phyloP scores from a whole-genome alignment of 2,329 filamentous ascomycete species.

The Elsinoe australis region DNA sequence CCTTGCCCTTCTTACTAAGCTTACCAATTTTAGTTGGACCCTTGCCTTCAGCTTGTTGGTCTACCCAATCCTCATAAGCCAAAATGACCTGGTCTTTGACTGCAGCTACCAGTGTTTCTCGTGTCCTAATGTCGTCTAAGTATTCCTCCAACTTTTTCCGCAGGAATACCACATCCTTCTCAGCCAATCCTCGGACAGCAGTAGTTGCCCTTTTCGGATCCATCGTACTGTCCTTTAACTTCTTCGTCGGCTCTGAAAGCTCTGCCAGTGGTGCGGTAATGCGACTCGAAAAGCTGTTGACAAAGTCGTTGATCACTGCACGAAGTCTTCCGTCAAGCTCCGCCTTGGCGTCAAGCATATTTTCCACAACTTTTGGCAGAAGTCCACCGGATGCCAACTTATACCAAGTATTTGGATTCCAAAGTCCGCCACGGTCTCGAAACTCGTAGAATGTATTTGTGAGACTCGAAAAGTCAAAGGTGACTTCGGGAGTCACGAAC shows the following conservation, averaged over 20 bases:
- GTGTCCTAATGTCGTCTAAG: conserved; percentile 56
- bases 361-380: conserved; percentile 59
- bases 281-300: conserved; percentile 47
- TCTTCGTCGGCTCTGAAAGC: conserved; percentile 20
- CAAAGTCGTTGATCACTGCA: conserved; percentile 59
- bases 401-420: conserved; percentile 57
- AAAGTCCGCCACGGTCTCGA: conserved; percentile 56
- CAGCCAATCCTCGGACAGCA: conserved; percentile 47
- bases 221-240: conserved; percentile 21
- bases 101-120: conserved; percentile 58
- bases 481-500: conserved; percentile 57
- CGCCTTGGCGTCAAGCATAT: conserved; percentile 64
- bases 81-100: conserved; percentile 57
- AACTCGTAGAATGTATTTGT: conserved; percentile 61
- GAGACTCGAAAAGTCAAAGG: conserved; percentile 58
- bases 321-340: conserved; percentile 57
- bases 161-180: conserved; percentile 51
- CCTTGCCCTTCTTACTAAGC: conserved; percentile 49
- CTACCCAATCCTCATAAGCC: conserved; percentile 58
- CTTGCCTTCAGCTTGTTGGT: conserved; percentile 40
- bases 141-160: conserved; percentile 53
- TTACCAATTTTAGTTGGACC: conserved; percentile 26
- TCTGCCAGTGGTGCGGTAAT: conserved; percentile 47
- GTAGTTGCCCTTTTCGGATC: conserved; percentile 27
- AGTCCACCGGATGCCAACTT: conserved; percentile 47